Evolutionary conservation across 148 eudicot species (phyloP).

Genomic region (Persicaria maculosa): DNA sequence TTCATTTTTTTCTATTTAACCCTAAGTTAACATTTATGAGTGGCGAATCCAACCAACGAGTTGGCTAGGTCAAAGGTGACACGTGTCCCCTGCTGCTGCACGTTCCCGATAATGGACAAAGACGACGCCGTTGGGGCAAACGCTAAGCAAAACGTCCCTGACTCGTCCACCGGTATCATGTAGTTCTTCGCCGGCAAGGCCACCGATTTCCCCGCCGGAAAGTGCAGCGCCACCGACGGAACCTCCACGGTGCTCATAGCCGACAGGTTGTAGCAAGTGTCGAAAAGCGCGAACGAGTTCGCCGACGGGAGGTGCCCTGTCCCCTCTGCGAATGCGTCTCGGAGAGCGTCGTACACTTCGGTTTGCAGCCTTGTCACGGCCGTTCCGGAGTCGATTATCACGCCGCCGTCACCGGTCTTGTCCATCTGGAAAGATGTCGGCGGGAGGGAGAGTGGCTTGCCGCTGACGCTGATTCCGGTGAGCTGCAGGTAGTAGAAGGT

Average conservation of each 20-base stretch:
- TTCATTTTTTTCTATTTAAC: no score
- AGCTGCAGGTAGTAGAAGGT: constrained; percentile 33
- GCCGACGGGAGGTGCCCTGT: constrained; percentile 19
- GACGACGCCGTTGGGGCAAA: constrained; percentile 34
- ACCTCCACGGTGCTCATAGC: constrained; percentile 20
- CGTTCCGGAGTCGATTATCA: constrained; percentile 44
- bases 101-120: constrained; percentile 43
- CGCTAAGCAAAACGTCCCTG: constrained; percentile 42
- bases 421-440: constrained; percentile 21
- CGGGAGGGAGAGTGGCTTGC: constrained; percentile 19
- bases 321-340: constrained; percentile 26
- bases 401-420: constrained; percentile 31
- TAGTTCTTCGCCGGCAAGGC: constrained; percentile 7
- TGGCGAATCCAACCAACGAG: background rate
- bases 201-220: background rate
- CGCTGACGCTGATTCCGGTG: constrained; percentile 37
- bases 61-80: constrained; percentile 1
- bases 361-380: constrained; percentile 35
- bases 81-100: constrained; percentile 36
- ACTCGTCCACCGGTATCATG: constrained; percentile 40
- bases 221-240: constrained; percentile 25
- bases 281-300: constrained; percentile 26
- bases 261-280: constrained; percentile 39
- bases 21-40: background rate
- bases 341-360: constrained; percentile 24